Base-by-base conservation (phyloP, 768 basidiomycete genomes). In the Naematelia encephala region DNA sequence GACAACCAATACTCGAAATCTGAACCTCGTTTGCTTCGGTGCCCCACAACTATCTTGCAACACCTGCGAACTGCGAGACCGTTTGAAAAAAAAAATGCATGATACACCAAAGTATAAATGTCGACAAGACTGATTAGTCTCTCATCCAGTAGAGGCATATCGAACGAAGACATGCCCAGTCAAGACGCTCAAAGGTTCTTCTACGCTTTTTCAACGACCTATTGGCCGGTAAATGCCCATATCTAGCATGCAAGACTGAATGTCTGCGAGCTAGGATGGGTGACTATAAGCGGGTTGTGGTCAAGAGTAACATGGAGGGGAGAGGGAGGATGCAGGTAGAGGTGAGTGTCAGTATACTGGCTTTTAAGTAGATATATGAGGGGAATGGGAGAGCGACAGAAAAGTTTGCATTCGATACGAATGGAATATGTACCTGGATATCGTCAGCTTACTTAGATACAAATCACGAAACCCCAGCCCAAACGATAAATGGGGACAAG, bases 91-190 rank as follows among this genome's bases (percentile, higher is more conserved):
- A 14, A 5, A 14, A 19, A 25, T n/a, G 16, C 46, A 47, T 19
- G n/a, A 21, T 46, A 54, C 42, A 52, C 11, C 21, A 45, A 45
- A 13, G 16, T 19, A 51, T 30, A 58, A 2, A 54, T 66, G 43
- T 66, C 57, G 59, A 51, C 61, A 60, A 60, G 59, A 63, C 64
- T 66, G 64, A 66, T 66, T 66, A 66, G 65, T 62, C 65, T 48
- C 60, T 29, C 34, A 30, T 57, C 56, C 61, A 66, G 65, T 66
- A 51, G 65, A 66, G 46, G 29, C 49, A 62, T 57, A 57, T 57
- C 51, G 59, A 60, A 34, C 59, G 19, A 51, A 54, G 65, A 62
- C 65, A 66, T 66, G 65, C 65, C 65, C 65, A 66, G 65, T 66
- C 52, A 21, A 26, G 65, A 63, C 60, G 56, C 27, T n/a, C n/a